Percentiles rank a stretch among this genome's conserved stretches.
phyloP scores from a whole-genome alignment of 2,329 filamentous ascomycete species.

The Acrocalymma vagum region DNA sequence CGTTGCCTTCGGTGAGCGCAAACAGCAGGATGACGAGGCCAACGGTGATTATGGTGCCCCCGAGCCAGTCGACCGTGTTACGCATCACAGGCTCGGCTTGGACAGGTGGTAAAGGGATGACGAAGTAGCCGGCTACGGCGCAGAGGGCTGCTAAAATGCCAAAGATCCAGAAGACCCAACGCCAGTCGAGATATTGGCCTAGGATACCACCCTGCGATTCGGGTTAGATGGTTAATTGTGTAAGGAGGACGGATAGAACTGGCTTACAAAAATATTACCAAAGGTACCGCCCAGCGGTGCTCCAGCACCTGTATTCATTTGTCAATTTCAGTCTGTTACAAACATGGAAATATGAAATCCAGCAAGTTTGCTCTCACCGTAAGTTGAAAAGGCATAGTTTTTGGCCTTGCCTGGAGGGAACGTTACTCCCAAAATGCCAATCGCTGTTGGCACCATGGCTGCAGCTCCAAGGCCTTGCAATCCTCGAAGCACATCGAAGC shows the following conservation, averaged over 20 bases:
- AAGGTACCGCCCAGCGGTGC: conserved; percentile 71
- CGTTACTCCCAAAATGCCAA: conserved; percentile 73
- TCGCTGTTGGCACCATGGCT: conserved; percentile 74
- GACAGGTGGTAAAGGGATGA: conserved; percentile 65
- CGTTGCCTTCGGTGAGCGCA: conserved; percentile 73
- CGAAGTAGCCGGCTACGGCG: conserved; percentile 64
- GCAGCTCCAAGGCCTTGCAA: conserved; percentile 74
- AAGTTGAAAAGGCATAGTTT: conserved; percentile 77
- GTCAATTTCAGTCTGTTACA: not conserved
- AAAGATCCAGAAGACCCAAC: conserved; percentile 61
- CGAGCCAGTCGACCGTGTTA: conserved; percentile 71
- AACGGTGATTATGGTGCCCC: conserved; percentile 68
- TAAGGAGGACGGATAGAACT: not conserved
- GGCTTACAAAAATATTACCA: conserved; percentile 64
- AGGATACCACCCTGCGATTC: conserved; percentile 69
- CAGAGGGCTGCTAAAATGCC: conserved; percentile 68
- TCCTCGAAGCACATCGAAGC: conserved; percentile 71
- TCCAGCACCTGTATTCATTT: conserved; percentile 58
- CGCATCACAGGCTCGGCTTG: conserved; percentile 43
- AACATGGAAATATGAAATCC: too few species aligned
- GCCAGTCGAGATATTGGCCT: conserved; percentile 60
- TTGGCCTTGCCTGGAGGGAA: conserved; percentile 74
- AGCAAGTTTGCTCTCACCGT: conserved; percentile 57
- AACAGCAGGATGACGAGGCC: conserved; percentile 71
- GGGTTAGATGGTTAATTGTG: conserved; percentile 5